phyloP scores from a whole-genome alignment of 805 yeast species.

The Grigorovia jiainica region DNA sequence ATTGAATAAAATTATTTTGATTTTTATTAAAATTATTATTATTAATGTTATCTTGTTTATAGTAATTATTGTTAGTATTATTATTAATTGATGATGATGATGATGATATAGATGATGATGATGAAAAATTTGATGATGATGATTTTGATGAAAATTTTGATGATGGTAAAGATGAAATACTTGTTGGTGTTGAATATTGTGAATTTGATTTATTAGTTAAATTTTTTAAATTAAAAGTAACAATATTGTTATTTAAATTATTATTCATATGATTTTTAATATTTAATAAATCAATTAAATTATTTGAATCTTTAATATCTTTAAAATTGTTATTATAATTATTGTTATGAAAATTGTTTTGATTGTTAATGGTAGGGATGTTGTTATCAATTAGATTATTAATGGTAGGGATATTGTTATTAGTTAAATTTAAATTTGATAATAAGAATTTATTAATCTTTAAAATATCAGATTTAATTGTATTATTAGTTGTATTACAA shows the following conservation, averaged over 20 bases:
- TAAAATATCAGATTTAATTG: neutral
- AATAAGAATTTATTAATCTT: neutral
- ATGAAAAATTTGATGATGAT: neutral
- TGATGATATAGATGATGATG: neutral
- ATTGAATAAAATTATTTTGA: neutral
- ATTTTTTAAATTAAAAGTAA: neutral
- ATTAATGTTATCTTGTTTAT: too few relatives aligned
- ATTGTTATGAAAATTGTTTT: neutral
- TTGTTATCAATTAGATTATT: neutral
- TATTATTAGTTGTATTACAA: neutral
- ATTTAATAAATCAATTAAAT: neutral
- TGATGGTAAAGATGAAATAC: neutral
- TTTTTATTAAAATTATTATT: neutral
- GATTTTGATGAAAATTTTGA: neutral
- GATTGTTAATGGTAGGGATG: neutral
- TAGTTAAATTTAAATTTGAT: neutral
- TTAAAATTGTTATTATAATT: neutral
- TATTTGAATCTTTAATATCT: neutral
- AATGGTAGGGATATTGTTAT: neutral
- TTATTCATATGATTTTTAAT: neutral
- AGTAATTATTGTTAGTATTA: too few relatives aligned
- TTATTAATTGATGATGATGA: too few relatives aligned
- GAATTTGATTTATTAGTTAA: neutral
- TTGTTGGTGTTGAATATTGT: neutral
- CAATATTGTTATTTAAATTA: neutral